These are phyloP conservation scores for Thoreauomyces humboldtii DNA, from an alignment of 192 early-diverging fungal species.

Conservation along the genomic window DNA sequence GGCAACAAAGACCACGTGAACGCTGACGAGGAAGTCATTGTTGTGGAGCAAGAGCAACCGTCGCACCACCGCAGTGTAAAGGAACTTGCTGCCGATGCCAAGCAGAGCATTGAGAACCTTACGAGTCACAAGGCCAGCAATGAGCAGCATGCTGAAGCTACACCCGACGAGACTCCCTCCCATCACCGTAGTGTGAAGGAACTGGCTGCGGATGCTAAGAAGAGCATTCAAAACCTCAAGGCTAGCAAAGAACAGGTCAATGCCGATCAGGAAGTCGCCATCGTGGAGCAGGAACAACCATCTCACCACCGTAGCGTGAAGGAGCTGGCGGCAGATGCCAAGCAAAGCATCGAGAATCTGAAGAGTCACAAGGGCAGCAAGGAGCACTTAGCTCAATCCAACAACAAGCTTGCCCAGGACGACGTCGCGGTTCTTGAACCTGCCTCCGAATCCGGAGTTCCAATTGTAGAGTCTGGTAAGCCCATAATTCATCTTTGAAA, in stretches of 20 bases:
- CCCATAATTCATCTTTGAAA: neutral
- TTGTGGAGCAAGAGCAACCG: neutral
- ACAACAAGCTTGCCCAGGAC: neutral
- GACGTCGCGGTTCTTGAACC: neutral
- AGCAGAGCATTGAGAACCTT: neutral
- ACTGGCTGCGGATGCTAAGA: constrained; percentile 9
- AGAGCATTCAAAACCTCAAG: constrained; percentile 10
- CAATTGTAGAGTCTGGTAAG: neutral
- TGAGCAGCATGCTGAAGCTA: neutral
- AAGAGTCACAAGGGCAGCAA: neutral
- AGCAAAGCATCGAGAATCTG: constrained; percentile 8
- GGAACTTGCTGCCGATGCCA: constrained; percentile 9
- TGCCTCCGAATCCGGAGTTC: neutral
- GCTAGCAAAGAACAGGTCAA: neutral
- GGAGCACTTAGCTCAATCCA: neutral
- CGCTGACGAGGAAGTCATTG: neutral
- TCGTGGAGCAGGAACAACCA: neutral
- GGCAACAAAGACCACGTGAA: neutral
- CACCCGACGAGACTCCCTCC: neutral
- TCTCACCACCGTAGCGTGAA: neutral
- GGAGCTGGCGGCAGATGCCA: constrained; percentile 9
- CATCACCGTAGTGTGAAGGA: constrained; percentile 7
- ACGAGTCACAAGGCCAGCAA: neutral
- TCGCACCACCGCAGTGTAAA: neutral
- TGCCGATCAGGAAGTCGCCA: too few relatives aligned